phyloP scores from a whole-genome alignment of 2,329 filamentous ascomycete species.

The Gnomoniopsis smithogilvyi region DNA sequence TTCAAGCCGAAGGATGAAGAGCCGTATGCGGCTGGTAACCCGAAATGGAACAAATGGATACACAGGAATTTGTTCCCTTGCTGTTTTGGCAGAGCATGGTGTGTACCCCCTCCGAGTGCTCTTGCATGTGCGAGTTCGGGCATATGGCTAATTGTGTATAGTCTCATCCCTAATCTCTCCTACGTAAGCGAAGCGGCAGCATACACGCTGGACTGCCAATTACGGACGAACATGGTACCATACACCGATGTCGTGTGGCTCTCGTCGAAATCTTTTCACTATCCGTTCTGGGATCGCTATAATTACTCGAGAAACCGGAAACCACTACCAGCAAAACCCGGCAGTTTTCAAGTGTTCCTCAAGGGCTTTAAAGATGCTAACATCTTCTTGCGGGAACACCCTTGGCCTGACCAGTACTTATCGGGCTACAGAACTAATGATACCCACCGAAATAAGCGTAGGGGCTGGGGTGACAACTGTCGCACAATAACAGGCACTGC shows the following conservation, averaged over 20 bases:
- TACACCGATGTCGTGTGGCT: constrained; percentile 94
- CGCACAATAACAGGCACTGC: constrained; percentile 54
- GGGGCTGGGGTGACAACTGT: constrained; percentile 78
- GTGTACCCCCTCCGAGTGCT: constrained; percentile 6
- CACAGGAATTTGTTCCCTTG: constrained; percentile 96
- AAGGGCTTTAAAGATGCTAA: constrained; percentile 98
- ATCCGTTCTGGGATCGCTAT: constrained; percentile 94
- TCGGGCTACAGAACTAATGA: constrained; percentile 67
- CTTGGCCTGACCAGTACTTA: constrained; percentile 89
- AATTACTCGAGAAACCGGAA: constrained; percentile 86
- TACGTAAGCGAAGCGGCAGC: constrained; percentile 98
- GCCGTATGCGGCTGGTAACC: constrained; percentile 93
- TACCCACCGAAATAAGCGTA: constrained; percentile 64
- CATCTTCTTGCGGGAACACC: constrained; percentile 88
- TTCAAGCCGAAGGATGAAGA: constrained; percentile 99
- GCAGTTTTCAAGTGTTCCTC: constrained; percentile 96
- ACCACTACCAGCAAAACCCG: constrained; percentile 81
- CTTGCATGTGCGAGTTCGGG: not conserved
- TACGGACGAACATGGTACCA: constrained; percentile 88
- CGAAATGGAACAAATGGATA: constrained; percentile 99
- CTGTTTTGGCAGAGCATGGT: constrained; percentile 91
- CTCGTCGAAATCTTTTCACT: constrained; percentile 96
- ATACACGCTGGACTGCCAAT: constrained; percentile 86
- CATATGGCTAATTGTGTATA: constrained; percentile 24
- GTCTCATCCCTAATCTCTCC: constrained; percentile 91